Evolutionary conservation across 2,329 filamentous ascomycete species (phyloP), one percentile per base, ranked within the genome.

Genomic region (Talaromyces pinophilus): DNA sequence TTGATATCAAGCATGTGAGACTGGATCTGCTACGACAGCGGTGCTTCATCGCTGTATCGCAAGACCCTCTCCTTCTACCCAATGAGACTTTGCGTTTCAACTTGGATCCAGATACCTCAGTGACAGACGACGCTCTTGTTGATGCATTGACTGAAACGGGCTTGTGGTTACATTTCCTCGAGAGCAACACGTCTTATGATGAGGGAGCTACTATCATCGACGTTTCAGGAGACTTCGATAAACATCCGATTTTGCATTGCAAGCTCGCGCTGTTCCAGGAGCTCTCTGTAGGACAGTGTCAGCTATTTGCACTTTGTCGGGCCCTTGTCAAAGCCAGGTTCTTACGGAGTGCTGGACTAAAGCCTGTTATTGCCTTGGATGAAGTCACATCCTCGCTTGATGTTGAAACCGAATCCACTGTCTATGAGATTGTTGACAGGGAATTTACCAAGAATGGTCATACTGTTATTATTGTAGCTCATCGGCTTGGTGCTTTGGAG

Each of bases 371-470:
- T 55, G 5, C 57, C n/a, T 50, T 65, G 22, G 63, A 61, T n/a
- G 63, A 65, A 46, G 44, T 55, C 35, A 65, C 63, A 28, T 55
- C 63, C 3, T 65, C 57, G 0, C 57, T 65, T 38, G 63, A 65
- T 55, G 30, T 38, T 28, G 38, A 30, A 1, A 65, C 63, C 0
- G 63, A 65, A 44, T 61, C 57, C 1, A 33, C 44, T 40, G 59
- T 55, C n/a, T 35, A 61, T 55, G 10, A 33, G 2, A 61, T 65
- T 6, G 40, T 65, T 62, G 57, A 62, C 22, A 42, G 52, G 1
- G 57, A 65, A 1, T 61, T 65, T 19, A 62, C 57, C 1, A 8
- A 55, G n/a, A 44, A 46, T 1, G 46, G 48, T 2, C 63, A 65
- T 30, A 65, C 63, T n/a, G 48, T 55, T 8, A 62, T 65, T 4